phyloP scores from a whole-genome alignment of 768 basidiomycete species.

The Floccularia luteovirens region DNA sequence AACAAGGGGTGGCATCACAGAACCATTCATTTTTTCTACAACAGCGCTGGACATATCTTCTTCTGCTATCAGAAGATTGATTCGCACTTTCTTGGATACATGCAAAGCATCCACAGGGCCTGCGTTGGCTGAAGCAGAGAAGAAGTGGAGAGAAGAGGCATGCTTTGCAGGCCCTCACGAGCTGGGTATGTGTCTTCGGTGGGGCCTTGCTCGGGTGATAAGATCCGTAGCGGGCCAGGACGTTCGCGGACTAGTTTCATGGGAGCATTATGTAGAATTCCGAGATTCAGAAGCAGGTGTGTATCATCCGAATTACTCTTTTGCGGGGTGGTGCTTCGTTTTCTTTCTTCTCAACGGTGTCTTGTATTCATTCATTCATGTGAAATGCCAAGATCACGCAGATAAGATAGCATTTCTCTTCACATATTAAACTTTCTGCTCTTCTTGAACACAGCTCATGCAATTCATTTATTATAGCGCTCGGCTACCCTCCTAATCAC shows the following conservation, averaged over 20 bases:
- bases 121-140: slow-evolving; percentile 34
- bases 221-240: slow-evolving; percentile 62
- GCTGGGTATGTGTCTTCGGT: slow-evolving; percentile 86
- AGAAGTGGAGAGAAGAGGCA: slow-evolving; percentile 73
- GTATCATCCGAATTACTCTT: slow-evolving; percentile 15
- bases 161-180: slow-evolving; percentile 81
- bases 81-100: slow-evolving; percentile 72
- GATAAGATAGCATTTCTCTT: background rate
- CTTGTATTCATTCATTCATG: slow-evolving; percentile 1
- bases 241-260: slow-evolving; percentile 77
- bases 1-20: slow-evolving; percentile 71
- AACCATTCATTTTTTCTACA: slow-evolving; percentile 87
- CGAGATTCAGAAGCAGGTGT: slow-evolving; percentile 76
- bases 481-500: slow-evolving; percentile 62
- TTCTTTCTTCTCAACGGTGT: slow-evolving; percentile 1
- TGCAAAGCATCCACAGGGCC: slow-evolving; percentile 29
- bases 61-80: slow-evolving; percentile 66
- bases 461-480: slow-evolving; percentile 26
- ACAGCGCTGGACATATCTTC: slow-evolving; percentile 81
- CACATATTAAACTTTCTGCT: background rate
- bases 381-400: background rate
- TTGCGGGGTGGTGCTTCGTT: background rate
- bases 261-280: slow-evolving; percentile 81
- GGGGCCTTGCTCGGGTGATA: slow-evolving; percentile 81
- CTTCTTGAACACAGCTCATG: slow-evolving; percentile 5